Base-by-base conservation (phyloP, 306 rosid species). In the Prunus campanulata region DNA sequence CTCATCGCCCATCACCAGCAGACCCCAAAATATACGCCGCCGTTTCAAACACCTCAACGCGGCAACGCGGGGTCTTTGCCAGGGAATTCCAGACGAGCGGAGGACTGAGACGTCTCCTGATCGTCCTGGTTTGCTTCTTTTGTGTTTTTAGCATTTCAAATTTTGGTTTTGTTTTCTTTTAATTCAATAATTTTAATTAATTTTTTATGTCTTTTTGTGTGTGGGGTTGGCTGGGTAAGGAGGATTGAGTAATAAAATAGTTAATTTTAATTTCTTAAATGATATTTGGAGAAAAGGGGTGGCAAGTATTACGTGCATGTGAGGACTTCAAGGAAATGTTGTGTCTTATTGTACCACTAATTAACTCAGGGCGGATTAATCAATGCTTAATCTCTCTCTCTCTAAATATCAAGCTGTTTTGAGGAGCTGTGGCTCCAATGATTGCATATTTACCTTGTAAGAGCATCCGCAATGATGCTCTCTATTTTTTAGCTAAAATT, bases 1-100 rank as follows among this genome's bases (percentile, higher is more conserved):
- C 5, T 83, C 93, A 66, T 91, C 97, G 77, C 86, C 97, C 98
- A 91, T 90, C 80, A 60, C 66, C 65, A 66, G 63, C 61, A 59
- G 49, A 57, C 55, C 46, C 60, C 22, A 32, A 16, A 13, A 20
- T n/a, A 75, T 51, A 25, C 84, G 84, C 76, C 89, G 82, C 30
- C 89, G 87, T 76, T 81, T 76, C 44, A 0, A 39, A 61, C 70
- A 25, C 22, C 77, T 49, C 46, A 25, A 13, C 50, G 22, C 64
- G 49, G 60, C 46, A 25, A 13, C 50, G 22, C 74, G 49, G 44
- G 63, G 49, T 0, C 49, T 15, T 19, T 35, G 6, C 20, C 50
- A 32, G 50, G 46, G 18, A 27, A 70, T 70, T 49, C 74, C 74
- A 50, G 74, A 35, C 10, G 27, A 65, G 16, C 70, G 6, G 39